Percentiles rank a stretch among this genome's conserved stretches.
Evolutionary conservation across 768 basidiomycete species (phyloP).

Genomic region (Russula foetens): DNA sequence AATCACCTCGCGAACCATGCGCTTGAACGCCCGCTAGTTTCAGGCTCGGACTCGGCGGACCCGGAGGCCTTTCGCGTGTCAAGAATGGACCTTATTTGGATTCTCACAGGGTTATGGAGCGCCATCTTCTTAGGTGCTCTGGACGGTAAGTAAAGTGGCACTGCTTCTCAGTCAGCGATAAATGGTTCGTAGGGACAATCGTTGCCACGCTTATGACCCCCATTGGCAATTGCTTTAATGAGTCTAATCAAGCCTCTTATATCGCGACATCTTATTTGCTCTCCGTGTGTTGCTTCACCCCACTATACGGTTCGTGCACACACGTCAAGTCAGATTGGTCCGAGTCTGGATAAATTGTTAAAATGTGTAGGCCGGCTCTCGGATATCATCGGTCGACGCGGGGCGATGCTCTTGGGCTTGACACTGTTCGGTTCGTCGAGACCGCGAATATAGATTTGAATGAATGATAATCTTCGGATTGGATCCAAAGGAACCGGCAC

Average conservation of each 20-base stretch:
- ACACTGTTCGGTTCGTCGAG: constrained; percentile 57
- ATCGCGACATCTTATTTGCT: constrained; percentile 85
- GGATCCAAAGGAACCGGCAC: constrained; percentile 62
- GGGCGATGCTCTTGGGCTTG: constrained; percentile 79
- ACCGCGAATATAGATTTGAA: constrained; percentile 24
- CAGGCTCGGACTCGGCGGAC: neutral
- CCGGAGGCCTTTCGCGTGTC: constrained; percentile 25
- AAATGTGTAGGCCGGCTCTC: constrained; percentile 61
- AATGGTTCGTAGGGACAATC: constrained; percentile 51
- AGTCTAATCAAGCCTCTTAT: constrained; percentile 74
- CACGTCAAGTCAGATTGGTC: constrained; percentile 14
- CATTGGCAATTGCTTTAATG: constrained; percentile 79
- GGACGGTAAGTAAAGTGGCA: constrained; percentile 46
- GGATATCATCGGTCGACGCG: constrained; percentile 79
- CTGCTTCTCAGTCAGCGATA: neutral
- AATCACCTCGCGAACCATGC: neutral
- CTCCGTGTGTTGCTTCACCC: constrained; percentile 87
- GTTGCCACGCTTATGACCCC: constrained; percentile 81
- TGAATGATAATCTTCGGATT: constrained; percentile 3
- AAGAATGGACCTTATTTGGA: constrained; percentile 52
- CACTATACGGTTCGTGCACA: constrained; percentile 59
- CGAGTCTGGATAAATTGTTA: constrained; percentile 4
- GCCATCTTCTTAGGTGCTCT: constrained; percentile 79
- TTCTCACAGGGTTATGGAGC: constrained; percentile 72
- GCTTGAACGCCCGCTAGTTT: neutral